A percentile compares a stretch with the other conserved stretches of the same genome.
phyloP scores from a whole-genome alignment of 176 grass and related monocot species.

The Musa troglodytarum region DNA sequence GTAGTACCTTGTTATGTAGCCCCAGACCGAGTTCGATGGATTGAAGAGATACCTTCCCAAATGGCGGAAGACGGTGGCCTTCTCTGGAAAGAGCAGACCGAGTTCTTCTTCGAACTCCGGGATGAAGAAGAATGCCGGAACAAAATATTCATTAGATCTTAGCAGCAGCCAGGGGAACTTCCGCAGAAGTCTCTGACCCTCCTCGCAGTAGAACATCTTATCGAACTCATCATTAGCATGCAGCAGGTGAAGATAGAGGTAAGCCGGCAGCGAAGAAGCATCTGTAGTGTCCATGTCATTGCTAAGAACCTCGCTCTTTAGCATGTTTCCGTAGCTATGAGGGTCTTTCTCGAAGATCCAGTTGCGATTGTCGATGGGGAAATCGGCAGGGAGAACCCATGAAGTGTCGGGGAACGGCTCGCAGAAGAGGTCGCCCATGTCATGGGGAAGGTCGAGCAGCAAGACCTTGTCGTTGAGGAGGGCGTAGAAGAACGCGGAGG shows the following conservation, averaged over 20 bases:
- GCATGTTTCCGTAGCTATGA: constrained; percentile 9
- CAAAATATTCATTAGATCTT: constrained; percentile 39
- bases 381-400: constrained; percentile 40
- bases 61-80: constrained; percentile 31
- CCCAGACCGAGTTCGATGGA: constrained; percentile 40
- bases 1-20: constrained; percentile 36
- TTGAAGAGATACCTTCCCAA: constrained; percentile 44
- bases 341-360: neutral
- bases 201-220: constrained; percentile 36
- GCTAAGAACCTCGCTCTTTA: neutral
- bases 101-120: constrained; percentile 36
- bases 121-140: constrained; percentile 30
- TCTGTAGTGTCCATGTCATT: neutral
- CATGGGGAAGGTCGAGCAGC: constrained; percentile 20
- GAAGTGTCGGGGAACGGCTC: constrained; percentile 52
- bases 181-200: constrained; percentile 30
- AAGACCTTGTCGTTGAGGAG: constrained; percentile 47
- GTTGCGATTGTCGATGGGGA: constrained; percentile 26
- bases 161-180: constrained; percentile 51
- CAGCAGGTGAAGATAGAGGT: constrained; percentile 33
- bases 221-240: constrained; percentile 6
- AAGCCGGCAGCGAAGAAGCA: constrained; percentile 24
- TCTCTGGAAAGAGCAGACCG: constrained; percentile 39
- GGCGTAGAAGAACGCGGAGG: constrained; percentile 40
- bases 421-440: constrained; percentile 51